Evolutionary conservation across 2,329 filamentous ascomycete species (phyloP).

Genomic region (Diaporthe vexans): DNA sequence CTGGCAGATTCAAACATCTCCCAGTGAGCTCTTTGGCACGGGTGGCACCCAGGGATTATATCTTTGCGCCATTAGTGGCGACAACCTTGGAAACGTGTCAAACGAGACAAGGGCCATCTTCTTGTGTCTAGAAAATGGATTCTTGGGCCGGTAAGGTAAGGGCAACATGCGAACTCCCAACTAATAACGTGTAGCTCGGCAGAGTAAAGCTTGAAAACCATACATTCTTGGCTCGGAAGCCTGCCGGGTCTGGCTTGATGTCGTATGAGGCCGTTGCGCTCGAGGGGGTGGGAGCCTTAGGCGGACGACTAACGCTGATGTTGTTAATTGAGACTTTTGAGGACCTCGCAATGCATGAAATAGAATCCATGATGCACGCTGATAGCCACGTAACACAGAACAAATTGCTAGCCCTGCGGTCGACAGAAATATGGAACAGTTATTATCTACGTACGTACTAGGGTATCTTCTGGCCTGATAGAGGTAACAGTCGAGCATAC

Average conservation of each 20-base stretch:
- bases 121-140: background rate
- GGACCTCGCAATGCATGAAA: background rate
- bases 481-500: too few species aligned
- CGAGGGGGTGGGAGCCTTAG: accelerated
- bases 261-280: too few species aligned
- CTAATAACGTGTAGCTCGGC: background rate
- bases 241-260: too few species aligned
- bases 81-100: background rate
- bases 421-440: too few species aligned
- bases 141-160: background rate
- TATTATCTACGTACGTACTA: too few species aligned
- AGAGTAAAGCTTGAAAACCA: background rate
- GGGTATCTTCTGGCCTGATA: too few species aligned
- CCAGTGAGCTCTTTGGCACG: too few species aligned
- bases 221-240: too few species aligned
- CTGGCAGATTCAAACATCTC: too few species aligned
- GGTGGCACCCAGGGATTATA: background rate
- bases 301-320: background rate
- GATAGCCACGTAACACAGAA: too few species aligned
- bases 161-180: background rate
- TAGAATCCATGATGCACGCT: background rate
- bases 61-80: background rate
- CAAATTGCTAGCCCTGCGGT: too few species aligned
- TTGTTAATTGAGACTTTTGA: background rate
- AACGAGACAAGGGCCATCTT: background rate